Evolutionary conservation across 1,284 basidiomycete species (phyloP).

Genomic region (Malassezia yamatoensis): DNA sequence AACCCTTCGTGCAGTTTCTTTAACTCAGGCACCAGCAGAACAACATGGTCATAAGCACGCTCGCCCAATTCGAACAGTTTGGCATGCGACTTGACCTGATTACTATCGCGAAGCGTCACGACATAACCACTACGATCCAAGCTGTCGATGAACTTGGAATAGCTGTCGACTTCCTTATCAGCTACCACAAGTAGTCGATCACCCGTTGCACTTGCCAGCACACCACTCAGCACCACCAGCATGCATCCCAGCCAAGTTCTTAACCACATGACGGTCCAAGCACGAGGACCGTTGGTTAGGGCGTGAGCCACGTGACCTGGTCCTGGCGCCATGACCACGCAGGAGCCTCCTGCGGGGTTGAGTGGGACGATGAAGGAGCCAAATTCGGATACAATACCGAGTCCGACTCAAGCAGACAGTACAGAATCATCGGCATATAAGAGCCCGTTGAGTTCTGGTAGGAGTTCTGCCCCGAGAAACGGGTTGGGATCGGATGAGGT

Average conservation of each 20-base stretch:
- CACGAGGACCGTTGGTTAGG: neutral
- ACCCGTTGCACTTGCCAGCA: slow-evolving; percentile 23
- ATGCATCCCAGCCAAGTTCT: neutral
- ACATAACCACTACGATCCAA: slow-evolving; percentile 27
- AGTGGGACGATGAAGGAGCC: too few relatives aligned
- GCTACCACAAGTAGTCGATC: slow-evolving; percentile 35
- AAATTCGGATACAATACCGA: too few relatives aligned
- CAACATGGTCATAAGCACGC: slow-evolving; percentile 34
- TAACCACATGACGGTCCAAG: slow-evolving; percentile 4
- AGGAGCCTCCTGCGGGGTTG: too few relatives aligned
- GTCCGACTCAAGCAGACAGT: too few relatives aligned
- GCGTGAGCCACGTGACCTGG: neutral
- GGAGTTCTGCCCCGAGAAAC: too few relatives aligned
- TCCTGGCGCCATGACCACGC: neutral
- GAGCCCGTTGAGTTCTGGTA: too few relatives aligned
- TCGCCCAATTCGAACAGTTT: slow-evolving; percentile 32
- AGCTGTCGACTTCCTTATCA: slow-evolving; percentile 15
- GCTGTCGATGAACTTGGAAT: slow-evolving; percentile 21
- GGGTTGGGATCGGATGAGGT: neutral
- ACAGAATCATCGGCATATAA: too few relatives aligned
- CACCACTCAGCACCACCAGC: neutral
- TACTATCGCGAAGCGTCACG: slow-evolving; percentile 8
- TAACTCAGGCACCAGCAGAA: slow-evolving; percentile 28
- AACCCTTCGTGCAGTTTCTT: slow-evolving; percentile 63
- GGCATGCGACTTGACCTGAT: slow-evolving; percentile 15